Evolutionary conservation across 345 rosid species (phyloP).

Genomic region (Aegle marmelos): DNA sequence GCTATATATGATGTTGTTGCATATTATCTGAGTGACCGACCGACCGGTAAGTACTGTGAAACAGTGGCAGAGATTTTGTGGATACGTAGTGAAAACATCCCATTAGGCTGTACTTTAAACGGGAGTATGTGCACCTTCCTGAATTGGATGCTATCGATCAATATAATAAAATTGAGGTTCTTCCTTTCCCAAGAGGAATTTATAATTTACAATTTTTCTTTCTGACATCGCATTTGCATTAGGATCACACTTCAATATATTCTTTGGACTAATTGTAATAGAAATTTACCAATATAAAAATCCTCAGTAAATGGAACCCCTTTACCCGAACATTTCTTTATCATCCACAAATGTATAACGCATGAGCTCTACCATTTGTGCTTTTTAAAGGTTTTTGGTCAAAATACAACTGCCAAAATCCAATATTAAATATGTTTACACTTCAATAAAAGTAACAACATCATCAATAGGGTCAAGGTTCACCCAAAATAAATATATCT

Average conservation of each 20-base stretch:
- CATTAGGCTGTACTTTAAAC: not conserved
- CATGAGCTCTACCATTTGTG: not conserved
- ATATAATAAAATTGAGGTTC: not conserved
- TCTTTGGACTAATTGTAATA: not conserved
- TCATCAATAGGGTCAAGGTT: not conserved
- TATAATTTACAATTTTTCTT: not conserved
- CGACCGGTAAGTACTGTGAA: not conserved
- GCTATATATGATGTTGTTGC: not conserved
- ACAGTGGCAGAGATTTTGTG: not conserved
- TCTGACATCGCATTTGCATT: not conserved
- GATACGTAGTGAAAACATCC: not conserved
- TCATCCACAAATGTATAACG: not conserved
- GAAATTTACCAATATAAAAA: not conserved
- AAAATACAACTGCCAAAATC: not conserved
- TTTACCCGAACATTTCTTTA: not conserved
- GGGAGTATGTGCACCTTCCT: not conserved
- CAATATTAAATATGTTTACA: not conserved
- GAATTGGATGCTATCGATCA: not conserved
- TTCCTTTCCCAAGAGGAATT: no score
- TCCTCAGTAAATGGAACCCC: not conserved
- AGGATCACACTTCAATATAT: not conserved
- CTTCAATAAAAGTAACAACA: not conserved
- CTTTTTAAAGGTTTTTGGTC: not conserved
- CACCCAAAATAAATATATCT: not conserved
- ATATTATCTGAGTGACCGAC: not conserved